Base-by-base conservation (phyloP, 768 basidiomycete species). In the Lentinula raphanica region DNA sequence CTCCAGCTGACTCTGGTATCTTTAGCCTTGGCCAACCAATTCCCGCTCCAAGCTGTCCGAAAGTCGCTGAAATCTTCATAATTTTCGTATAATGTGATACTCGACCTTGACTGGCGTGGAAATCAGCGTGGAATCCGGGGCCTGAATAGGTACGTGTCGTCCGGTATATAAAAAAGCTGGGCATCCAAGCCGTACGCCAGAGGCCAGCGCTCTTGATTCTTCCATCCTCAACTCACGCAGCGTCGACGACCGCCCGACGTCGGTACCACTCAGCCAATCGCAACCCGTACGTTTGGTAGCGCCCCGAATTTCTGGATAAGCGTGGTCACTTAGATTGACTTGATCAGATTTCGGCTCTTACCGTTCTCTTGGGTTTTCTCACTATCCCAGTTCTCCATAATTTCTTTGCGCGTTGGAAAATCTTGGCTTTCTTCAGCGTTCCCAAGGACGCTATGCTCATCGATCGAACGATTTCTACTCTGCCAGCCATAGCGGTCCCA, bases 281-380 rank as follows among this genome's bases (percentile, higher is more conserved):
- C 32, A 29, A 12, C 19, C 28, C 27, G 19, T 17, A 29, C 13
- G 27, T 49, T 49, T 49, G 28, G 50, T 31, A 17, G 15, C 21
- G 53, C 38, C 17, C 53, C 40, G 28, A 46, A 15, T 21, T 38
- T 19, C 44, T 29, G 40, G 54, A n/a, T 39, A 55, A n/a, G 15
- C 28, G 38, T 40, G 29, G 36, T 23, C 32, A 29, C n/a, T 32
- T 45, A 74, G 72, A 74, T 75, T 72, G 63, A 61, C 66, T 74
- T 72, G 68, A 72, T 71, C 69, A 71, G 73, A 71, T 71, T 68
- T 65, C 32, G 45, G 56, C 23, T 63, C 45, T 63, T 60, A 46
- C 76, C 76, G 66, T 68, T 75, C 63, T 75, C 72, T 72, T 71
- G 74, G 74, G 67, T 75, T 68, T 67, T 72, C 68, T 69, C 69